Evolutionary conservation across 2,329 filamentous ascomycete genomes (phyloP).

Genomic region (Neocatenulostroma microsporum): DNA sequence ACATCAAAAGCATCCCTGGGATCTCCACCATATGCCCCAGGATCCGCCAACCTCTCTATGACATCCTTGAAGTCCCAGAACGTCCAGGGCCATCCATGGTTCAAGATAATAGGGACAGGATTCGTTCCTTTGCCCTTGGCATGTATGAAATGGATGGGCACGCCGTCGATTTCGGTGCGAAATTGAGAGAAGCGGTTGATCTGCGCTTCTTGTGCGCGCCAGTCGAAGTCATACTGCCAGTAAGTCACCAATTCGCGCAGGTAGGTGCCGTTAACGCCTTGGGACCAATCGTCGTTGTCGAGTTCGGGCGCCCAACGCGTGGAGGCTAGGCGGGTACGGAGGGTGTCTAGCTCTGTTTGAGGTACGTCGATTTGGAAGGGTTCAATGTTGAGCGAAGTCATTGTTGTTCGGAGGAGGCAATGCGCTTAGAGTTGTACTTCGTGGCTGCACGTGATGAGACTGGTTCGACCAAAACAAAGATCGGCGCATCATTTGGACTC

Average conservation of each 20-base stretch:
- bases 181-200: constrained; percentile 29
- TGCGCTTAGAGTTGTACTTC: too few relatives aligned
- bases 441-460: too few relatives aligned
- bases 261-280: background rate
- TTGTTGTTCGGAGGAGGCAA: too few relatives aligned
- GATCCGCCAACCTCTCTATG: background rate
- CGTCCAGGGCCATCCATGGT: constrained; percentile 41
- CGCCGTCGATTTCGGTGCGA: constrained; percentile 27
- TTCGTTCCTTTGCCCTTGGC: constrained; percentile 25
- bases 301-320: background rate
- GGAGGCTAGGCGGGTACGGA: background rate
- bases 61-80: constrained; percentile 19
- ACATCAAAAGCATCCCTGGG: constrained; percentile 1
- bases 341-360: background rate
- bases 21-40: background rate
- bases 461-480: too few relatives aligned
- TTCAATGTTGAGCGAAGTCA: too few relatives aligned
- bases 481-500: too few relatives aligned
- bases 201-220: constrained; percentile 25
- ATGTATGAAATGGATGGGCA: constrained; percentile 35
- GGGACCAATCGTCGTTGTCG: background rate
- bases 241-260: constrained; percentile 24
- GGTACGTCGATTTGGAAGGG: background rate
- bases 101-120: constrained; percentile 35
- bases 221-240: constrained; percentile 30